Percentiles rank a stretch among this genome's conserved stretches.
Conservation (phyloP, 345 rosid genomes). For the Camelina laxa region DNA sequence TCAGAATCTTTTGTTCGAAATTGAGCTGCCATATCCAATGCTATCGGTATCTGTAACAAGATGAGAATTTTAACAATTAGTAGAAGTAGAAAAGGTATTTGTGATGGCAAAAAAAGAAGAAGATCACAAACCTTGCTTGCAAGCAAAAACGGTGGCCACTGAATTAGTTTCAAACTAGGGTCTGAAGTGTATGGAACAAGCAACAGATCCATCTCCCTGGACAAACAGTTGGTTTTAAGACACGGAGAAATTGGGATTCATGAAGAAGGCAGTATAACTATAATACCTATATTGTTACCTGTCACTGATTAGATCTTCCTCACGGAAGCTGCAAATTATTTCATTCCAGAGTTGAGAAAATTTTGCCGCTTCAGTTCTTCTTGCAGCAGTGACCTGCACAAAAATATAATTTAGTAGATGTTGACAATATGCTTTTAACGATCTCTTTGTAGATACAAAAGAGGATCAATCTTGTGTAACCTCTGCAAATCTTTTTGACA, state of each 20-base stretch:
- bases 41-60: constrained; percentile 80
- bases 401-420: constrained; percentile 29
- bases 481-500: constrained; percentile 86
- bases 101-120: constrained; percentile 26
- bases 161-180: constrained; percentile 89
- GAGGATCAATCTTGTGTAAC: constrained; percentile 46
- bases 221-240: constrained; percentile 41
- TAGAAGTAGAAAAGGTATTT: constrained; percentile 1
- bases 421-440: constrained; percentile 12
- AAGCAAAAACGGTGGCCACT: constrained; percentile 98
- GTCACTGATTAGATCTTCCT: constrained; percentile 97
- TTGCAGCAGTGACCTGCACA: constrained; percentile 77
- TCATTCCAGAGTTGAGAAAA: constrained; percentile 99
- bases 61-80: constrained; percentile 26
- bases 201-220: constrained; percentile 98
- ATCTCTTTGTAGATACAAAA: constrained; percentile 17
- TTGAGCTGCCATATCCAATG: constrained; percentile 94
- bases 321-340: constrained; percentile 92
- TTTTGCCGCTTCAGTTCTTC: constrained; percentile 98
- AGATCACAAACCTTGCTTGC: constrained; percentile 84
- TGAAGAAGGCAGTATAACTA: constrained; percentile 18
- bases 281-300: constrained; percentile 59
- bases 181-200: constrained; percentile 92
- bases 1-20: constrained; percentile 78
- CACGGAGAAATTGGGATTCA: constrained; percentile 15